phyloP scores from a whole-genome alignment of 1,139 yeast genomes.

The Meyerozyma elateridarum region DNA sequence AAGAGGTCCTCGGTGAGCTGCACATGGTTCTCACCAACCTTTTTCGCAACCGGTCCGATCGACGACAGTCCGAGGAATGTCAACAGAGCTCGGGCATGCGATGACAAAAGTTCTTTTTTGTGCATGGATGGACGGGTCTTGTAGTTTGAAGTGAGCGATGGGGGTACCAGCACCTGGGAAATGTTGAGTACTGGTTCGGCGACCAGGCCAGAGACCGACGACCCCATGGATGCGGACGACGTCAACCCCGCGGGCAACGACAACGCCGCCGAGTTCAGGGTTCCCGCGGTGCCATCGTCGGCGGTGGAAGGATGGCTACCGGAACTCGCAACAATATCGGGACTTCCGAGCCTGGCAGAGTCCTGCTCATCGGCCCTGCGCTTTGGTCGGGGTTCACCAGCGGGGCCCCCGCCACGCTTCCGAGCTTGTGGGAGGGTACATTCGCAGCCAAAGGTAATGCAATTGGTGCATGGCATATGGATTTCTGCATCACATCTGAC shows the following conservation, averaged over 20 bases:
- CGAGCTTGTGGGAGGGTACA: conserved; percentile 61
- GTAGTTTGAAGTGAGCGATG: conserved; percentile 39
- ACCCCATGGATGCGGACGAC: not conserved
- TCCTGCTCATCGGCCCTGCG: conserved; percentile 7
- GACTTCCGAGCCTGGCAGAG: conserved; percentile 5
- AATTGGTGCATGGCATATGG: conserved; percentile 73
- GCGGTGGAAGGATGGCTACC: conserved; percentile 5
- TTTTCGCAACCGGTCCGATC: conserved; percentile 37
- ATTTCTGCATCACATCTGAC: conserved; percentile 64
- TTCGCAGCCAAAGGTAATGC: conserved; percentile 72
- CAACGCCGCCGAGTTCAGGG: conserved; percentile 5
- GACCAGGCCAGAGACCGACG: conserved; percentile 6
- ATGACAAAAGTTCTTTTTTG: conserved; percentile 28
- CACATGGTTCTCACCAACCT: conserved; percentile 42
- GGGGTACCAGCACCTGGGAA: conserved; percentile 41
- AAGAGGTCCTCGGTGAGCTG: conserved; percentile 39
- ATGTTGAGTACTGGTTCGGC: conserved; percentile 42
- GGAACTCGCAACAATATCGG: conserved; percentile 4
- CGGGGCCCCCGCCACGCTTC: conserved; percentile 34
- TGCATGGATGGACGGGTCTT: conserved; percentile 38
- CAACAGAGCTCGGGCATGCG: conserved; percentile 28
- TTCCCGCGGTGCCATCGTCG: conserved; percentile 3
- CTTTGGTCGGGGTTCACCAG: conserved; percentile 21
- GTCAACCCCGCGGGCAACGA: conserved; percentile 6
- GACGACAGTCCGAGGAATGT: conserved; percentile 43